Evolutionary conservation across 2,329 filamentous ascomycete genomes (phyloP), one percentile per base, ranked within the genome.

Genomic region (Talaromyces islandicus): DNA sequence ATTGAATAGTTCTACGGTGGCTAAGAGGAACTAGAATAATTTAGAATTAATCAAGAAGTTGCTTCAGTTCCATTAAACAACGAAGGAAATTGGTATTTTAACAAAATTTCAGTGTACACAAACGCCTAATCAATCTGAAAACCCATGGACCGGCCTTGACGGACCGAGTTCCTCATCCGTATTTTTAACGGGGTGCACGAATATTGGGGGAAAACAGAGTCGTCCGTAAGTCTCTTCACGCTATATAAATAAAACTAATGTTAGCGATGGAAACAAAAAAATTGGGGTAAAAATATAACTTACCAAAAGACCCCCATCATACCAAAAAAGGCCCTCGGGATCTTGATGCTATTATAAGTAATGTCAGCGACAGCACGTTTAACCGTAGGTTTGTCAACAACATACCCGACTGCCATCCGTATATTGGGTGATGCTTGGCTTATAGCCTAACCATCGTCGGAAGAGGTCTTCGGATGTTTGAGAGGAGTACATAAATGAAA

Each of bases 391-490:
- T 21, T 21, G 9, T 46, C 1, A 10, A 19, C 10, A 24, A 21
- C 43, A 2, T 46, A 46, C 43, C 1, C 9, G 43, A 46, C 7
- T 21, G n/a, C 43, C 43, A 46, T 46, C 43, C 17, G 21, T 46
- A 11, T 46, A 46, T 24, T 46, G 43, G 3, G 10, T 24, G 1
- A 21, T 5, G 19, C 21, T 46, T 24, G 43, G 43, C 43, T 19
- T 10, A 24, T 46, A 70, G 3, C 83, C 83, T 43, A 85, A 67
- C 83, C 83, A 85, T 9, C 82, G 66, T 67, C 80, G 80, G 79
- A 81, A 85, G 32, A 85, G 62, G 66, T 83, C 83, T 4, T 78
- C 77, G 11, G 80, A 76, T 62, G 55, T 68, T 63, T 66, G 66
- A 19, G 64, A 69, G 14, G 66, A 68, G 54, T 67, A 70, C 68